Evolutionary conservation across 202 grass and related monocot species (phyloP), one percentile per base, ranked within the genome.

Genomic region (Musa balbisiana): DNA sequence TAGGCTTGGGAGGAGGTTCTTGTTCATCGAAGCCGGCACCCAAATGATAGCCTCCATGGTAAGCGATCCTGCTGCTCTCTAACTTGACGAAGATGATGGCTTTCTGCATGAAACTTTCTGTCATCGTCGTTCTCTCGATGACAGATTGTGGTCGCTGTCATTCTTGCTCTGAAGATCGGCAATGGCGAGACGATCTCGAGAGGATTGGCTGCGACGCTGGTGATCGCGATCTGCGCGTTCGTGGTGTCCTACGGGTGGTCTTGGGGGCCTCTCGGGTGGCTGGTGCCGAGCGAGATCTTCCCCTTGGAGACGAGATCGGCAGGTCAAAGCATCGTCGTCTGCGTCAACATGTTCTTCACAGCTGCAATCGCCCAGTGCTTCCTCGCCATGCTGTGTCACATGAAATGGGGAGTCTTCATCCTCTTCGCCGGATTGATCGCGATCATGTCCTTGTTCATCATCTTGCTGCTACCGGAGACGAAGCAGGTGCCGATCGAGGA

Each of bases 401-500:
- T 98, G 59, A 69, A 85, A 2, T 98, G 89, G 83, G 91, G 91
- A 0, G 95, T 98, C 2, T 98, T 98, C 85, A 75, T 98, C 65
- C 88, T 98, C 66, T 98, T 98, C 68, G 95, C 95, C 0, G 72
- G 85, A 51, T 72, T 98, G 71, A 94, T 98, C 81, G 83, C 86
- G 15, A 76, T 94, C 80, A 98, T 98, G 95, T 92, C 91, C 22
- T 9, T 94, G 67, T 98, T 98, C 81, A 62, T 98, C 80, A 60
- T 85, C 80, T 77, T 98, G 51, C 87, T 98, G n/a, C 85, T 98
- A 63, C 95, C 95, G 33, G 95, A 98, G 87, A 98, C 95, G 1
- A 98, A 98, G 88, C 95, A 98, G 78, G 81, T 98, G 78, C 91
- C 95, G 55, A 99, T 99, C 73, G 95, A 99, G 83, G 95, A 99